Conservation (phyloP, 208 protist species). For the Leishmania lainsoni region DNA sequence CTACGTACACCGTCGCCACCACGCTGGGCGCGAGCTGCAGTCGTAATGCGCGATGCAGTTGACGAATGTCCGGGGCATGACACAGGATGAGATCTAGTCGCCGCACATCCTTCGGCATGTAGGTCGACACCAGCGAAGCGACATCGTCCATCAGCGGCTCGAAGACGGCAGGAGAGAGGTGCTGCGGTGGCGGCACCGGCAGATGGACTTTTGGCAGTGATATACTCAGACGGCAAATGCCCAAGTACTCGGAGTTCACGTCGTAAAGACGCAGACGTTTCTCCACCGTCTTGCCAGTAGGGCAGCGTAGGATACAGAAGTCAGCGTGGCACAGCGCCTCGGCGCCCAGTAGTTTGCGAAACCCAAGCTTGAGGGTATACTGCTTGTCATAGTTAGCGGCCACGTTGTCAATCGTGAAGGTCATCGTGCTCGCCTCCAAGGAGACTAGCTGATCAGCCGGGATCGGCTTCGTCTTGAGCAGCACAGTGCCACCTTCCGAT, state of each 20-base stretch:
- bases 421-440: constrained; percentile 18
- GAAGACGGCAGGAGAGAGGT: constrained; percentile 26
- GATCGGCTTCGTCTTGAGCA: constrained; percentile 41
- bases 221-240: constrained; percentile 54
- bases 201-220: constrained; percentile 34
- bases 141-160: constrained; percentile 77
- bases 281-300: constrained; percentile 26
- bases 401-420: constrained; percentile 32
- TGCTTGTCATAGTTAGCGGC: constrained; percentile 26
- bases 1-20: constrained; percentile 69
- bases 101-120: constrained; percentile 69
- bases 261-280: constrained; percentile 69
- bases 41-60: constrained; percentile 54
- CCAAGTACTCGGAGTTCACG: constrained; percentile 53
- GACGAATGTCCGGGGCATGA: constrained; percentile 42
- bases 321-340: constrained; percentile 60
- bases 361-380: constrained; percentile 64
- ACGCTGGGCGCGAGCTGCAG: constrained; percentile 64
- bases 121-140: constrained; percentile 58
- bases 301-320: constrained; percentile 58
- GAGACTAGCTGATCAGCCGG: constrained; percentile 29
- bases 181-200: constrained; percentile 12
- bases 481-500: constrained; percentile 20
- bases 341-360: constrained; percentile 27
- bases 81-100: constrained; percentile 53